phyloP scores from a whole-genome alignment of 2,329 filamentous ascomycete genomes.

The Arthrobotrys musiformis region DNA sequence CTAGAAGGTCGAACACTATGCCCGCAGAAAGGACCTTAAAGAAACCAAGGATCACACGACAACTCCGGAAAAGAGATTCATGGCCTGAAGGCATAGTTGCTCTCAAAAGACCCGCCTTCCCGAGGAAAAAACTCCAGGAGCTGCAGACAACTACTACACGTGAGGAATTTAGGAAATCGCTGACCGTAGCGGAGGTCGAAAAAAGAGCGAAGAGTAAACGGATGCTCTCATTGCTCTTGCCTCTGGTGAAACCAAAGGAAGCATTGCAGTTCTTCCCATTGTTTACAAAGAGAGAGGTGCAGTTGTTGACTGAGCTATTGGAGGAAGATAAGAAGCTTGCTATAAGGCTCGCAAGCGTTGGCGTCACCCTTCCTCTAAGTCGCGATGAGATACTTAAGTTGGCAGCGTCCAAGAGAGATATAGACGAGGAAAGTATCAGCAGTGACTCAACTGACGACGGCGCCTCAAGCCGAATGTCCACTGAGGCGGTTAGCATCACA shows the following conservation, averaged over 20 bases:
- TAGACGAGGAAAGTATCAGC: constrained; percentile 31
- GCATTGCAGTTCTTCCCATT: constrained; percentile 52
- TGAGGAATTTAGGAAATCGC: constrained; percentile 43
- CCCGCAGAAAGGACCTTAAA: constrained; percentile 12
- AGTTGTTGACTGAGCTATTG: constrained; percentile 44
- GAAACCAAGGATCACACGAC: constrained; percentile 28
- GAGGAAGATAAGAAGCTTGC: constrained; percentile 49
- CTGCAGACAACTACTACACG: constrained; percentile 44
- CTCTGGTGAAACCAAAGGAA: constrained; percentile 44
- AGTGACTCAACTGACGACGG: constrained; percentile 37
- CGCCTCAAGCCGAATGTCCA: constrained; percentile 15
- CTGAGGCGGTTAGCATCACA: constrained; percentile 18
- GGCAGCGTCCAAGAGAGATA: constrained; percentile 22
- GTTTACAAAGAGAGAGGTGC: constrained; percentile 45
- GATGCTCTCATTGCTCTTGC: constrained; percentile 36
- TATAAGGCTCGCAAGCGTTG: constrained; percentile 29
- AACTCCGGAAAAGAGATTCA: constrained; percentile 35
- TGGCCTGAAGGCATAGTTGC: constrained; percentile 42
- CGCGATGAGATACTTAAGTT: constrained; percentile 40
- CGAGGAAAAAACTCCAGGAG: constrained; percentile 53
- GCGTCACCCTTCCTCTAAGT: constrained; percentile 44
- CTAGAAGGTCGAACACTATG: constrained; percentile 41
- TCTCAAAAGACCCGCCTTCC: constrained; percentile 45
- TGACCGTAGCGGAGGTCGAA: constrained; percentile 32
- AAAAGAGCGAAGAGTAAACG: constrained; percentile 46